These are phyloP conservation scores for Nepenthes gracilis DNA, from an alignment of 148 eudicot species.

Conservation along the genomic window DNA sequence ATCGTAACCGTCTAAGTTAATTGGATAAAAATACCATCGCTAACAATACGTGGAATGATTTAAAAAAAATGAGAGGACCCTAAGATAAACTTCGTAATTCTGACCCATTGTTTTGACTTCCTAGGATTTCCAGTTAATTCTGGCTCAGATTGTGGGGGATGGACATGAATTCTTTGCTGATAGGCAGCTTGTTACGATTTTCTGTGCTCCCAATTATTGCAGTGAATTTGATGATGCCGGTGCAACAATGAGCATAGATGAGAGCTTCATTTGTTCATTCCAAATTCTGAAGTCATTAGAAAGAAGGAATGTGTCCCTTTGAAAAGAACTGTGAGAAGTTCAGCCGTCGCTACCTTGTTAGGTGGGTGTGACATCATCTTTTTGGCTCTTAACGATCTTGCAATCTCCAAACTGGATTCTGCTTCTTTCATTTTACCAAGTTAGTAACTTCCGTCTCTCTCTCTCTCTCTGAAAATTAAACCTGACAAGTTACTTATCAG, in stretches of 20 bases:
- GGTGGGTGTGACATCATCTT: constrained; percentile 5
- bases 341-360: constrained; percentile 13
- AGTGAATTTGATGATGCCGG: constrained; percentile 78
- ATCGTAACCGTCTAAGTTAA: no score
- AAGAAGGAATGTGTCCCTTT: constrained; percentile 34
- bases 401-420: no score
- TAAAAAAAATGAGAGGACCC: no score
- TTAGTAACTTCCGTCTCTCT: no score
- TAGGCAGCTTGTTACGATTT: constrained; percentile 61
- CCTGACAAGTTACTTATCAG: no score
- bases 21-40: no score
- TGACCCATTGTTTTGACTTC: background rate
- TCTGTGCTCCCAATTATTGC: constrained; percentile 68
- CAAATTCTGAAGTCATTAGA: constrained; percentile 65
- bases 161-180: constrained; percentile 74
- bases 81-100: background rate
- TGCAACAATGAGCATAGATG: constrained; percentile 77
- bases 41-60: no score
- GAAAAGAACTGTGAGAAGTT: constrained; percentile 15
- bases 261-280: constrained; percentile 70
- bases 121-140: background rate
- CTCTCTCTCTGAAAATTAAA: no score
- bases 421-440: no score
- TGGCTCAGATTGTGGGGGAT: constrained; percentile 57
- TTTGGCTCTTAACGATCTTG: no score